These are phyloP conservation scores for Meripilus lineatus DNA, from an alignment of 1,284 basidiomycete species.

Conservation along the genomic window DNA sequence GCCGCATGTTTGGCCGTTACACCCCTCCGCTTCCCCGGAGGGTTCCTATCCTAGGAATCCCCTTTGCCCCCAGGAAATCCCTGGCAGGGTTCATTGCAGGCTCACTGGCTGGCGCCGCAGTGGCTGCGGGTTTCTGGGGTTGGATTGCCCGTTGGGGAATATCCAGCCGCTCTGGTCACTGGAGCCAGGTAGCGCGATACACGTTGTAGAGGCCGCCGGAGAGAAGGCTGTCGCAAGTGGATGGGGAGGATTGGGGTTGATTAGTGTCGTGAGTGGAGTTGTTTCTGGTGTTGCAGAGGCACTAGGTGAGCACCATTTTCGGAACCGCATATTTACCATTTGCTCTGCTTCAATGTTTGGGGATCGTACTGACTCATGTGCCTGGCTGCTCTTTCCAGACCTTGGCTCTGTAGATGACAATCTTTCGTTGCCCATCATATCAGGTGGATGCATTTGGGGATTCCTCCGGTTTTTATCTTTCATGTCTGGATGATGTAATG, in stretches of 20 bases:
- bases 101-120: constrained; percentile 67
- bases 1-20: constrained; percentile 76
- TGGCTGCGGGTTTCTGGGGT: constrained; percentile 80
- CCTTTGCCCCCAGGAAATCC: constrained; percentile 81
- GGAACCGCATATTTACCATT: constrained; percentile 8
- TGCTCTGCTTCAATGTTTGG: no score
- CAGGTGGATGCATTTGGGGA: constrained; percentile 78
- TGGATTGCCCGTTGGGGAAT: constrained; percentile 45
- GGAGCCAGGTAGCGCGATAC: constrained; percentile 31
- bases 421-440: constrained; percentile 87
- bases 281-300: constrained; percentile 85
- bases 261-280: constrained; percentile 65
- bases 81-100: constrained; percentile 89
- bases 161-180: constrained; percentile 49
- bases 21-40: constrained; percentile 74
- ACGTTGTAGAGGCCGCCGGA: constrained; percentile 5
- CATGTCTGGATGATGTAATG: constrained; percentile 11
- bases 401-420: constrained; percentile 91
- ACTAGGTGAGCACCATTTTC: constrained; percentile 49
- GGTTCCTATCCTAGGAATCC: constrained; percentile 53
- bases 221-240: no score
- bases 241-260: constrained; percentile 49
- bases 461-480: constrained; percentile 47
- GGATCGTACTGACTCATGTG: constrained; percentile 11
- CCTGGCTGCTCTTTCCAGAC: constrained; percentile 53